Evolutionary conservation across 352 stramenopile species (phyloP), one percentile per base, ranked within the genome.

Genomic region (Pythium sukuiense): DNA sequence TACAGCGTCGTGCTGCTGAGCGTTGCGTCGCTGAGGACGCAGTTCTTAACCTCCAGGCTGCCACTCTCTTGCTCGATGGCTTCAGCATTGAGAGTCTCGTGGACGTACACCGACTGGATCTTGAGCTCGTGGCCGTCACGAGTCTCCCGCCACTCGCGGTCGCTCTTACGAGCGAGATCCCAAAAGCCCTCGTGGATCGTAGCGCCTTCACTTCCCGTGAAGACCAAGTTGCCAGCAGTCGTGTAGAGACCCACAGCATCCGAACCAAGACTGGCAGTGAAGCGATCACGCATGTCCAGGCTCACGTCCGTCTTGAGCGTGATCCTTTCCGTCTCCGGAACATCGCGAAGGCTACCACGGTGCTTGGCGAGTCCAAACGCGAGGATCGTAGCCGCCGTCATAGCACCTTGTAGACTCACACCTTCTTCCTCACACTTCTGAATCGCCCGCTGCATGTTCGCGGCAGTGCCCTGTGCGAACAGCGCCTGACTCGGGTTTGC

Each of bases 101-200:
- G 80, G 18, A 85, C 73, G 59, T 79, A 89, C 13, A 87, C 72
- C 6, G 75, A 81, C 69, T 89, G 81, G 46, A 89, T 71, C 57
- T 83, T 82, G 57, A 87, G 66, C 59, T 89, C 80, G 60, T 87
- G 80, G n/a, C 74, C 65, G 12, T 83, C 55, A 12, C 81, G 39
- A 18, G 72, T 55, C 27, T 73, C 80, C 30, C 77, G 61, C 32
- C 70, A 76, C 52, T 89, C 81, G 50, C 75, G 73, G 11, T 88
- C 77, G n/a, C 77, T 74, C 50, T 76, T 76, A 20, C 79, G 75
- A 8, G 77, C 79, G 2, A 88, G 50, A 20, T 83, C 76, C 81
- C 81, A 89, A 58, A 89, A 89, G 18, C 64, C 59, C 5, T 49
- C 65, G 30, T 72, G 69, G 0, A 71, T 50, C 4, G 72, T 48